Percentiles rank a stretch among this genome's conserved stretches.
phyloP scores from a whole-genome alignment of 2,329 filamentous ascomycete species.

The Phialemoniopsis sp. region DNA sequence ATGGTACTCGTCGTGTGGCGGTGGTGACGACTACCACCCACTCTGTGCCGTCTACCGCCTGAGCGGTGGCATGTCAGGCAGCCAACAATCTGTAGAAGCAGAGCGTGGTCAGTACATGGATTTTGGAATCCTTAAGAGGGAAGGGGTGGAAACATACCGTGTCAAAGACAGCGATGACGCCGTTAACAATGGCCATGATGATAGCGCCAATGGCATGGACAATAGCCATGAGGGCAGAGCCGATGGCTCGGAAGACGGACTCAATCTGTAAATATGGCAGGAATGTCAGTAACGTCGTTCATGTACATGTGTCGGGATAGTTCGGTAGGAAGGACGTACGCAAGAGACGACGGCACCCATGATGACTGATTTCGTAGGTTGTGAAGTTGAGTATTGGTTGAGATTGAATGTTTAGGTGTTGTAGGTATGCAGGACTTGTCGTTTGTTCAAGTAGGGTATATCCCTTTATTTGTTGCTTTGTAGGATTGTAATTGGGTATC shows the following conservation, averaged over 20 bases:
- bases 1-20: slow-evolving; percentile 25
- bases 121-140: not conserved
- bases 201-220: slow-evolving; percentile 63
- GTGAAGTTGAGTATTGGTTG: slow-evolving; percentile 6
- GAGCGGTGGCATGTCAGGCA: slow-evolving; percentile 56
- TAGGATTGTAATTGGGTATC: no score
- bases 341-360: slow-evolving; percentile 86
- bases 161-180: slow-evolving; percentile 59
- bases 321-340: slow-evolving; percentile 40
- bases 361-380: slow-evolving; percentile 24
- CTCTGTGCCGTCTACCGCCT: slow-evolving; percentile 15
- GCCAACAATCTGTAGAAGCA: slow-evolving; percentile 44
- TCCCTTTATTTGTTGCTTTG: no score
- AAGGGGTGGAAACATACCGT: slow-evolving; percentile 26
- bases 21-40: slow-evolving; percentile 10
- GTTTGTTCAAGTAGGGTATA: slow-evolving; percentile 2
- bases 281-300: no score
- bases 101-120: not conserved
- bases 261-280: slow-evolving; percentile 39
- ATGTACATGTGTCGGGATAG: slow-evolving; percentile 10
- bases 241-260: slow-evolving; percentile 59
- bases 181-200: slow-evolving; percentile 63
- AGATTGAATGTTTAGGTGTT: not conserved
- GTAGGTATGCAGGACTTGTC: slow-evolving; percentile 5
- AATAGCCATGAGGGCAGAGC: slow-evolving; percentile 62